Evolutionary conservation across 2,329 filamentous ascomycete species (phyloP), one percentile per base, ranked within the genome.

Genomic region (Amphichorda felina): DNA sequence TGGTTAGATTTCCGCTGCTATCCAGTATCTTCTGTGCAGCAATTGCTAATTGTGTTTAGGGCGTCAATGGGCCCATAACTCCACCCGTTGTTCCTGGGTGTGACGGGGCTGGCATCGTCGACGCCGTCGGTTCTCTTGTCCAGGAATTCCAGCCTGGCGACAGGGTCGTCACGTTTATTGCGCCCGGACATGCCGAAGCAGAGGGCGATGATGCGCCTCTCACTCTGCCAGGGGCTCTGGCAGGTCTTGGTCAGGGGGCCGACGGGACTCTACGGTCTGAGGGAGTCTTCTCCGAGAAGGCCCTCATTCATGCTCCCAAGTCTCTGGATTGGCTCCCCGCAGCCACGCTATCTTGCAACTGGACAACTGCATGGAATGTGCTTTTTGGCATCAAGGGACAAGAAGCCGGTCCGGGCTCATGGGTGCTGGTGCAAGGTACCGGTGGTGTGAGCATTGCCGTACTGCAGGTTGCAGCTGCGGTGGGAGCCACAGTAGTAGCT

Each of bases 261-360:
- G 68, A 79, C 38, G 77, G 77, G 19, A 65, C 64, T 1, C 59
- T 81, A 13, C 63, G 70, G 27, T 61, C 77, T 33, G 70, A 73
- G 40, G 75, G 60, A 8, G 59, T 68, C 5, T 79, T 76, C 47
- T 56, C 68, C 17, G 70, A 78, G 48, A 66, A 39, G 8, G 71
- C 70, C 8, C 63, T 81, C 10, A 68, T 79, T 3, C 53, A 58
- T 39, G 58, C 65, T 34, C 74, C 75, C 0, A 43, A 43, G 16
- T 60, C 60, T 29, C 49, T 71, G 8, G 54, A 46, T 26, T 57
- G 46, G 39, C 30, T 44, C 8, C 42, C 45, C 40, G 64, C 64
- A 6, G 55, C 61, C 4, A 66, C 62, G 6, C 43, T 74, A 18
- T 60, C 65, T 0, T 69, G 70, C 41, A 64, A 64, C 2, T 61